These are phyloP conservation scores for Debaryomyces maramus DNA, from an alignment of 805 yeast species.

Conservation along the genomic window DNA sequence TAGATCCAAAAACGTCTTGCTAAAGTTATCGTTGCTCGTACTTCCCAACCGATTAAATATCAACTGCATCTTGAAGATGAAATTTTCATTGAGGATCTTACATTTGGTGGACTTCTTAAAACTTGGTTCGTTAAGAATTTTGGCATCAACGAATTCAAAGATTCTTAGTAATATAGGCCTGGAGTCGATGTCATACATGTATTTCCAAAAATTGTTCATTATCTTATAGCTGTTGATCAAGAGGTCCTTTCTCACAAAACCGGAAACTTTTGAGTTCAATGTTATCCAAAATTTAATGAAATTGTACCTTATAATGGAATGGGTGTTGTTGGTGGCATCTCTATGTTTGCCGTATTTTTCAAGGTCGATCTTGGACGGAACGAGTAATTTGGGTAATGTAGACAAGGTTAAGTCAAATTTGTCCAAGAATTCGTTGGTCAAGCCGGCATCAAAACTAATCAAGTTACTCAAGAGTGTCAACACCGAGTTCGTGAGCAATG, in stretches of 20 bases:
- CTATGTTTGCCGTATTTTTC: constrained; percentile 35
- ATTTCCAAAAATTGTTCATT: constrained; percentile 67
- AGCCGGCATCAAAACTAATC: constrained; percentile 46
- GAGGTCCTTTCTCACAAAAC: constrained; percentile 64
- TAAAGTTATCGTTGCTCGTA: constrained; percentile 32
- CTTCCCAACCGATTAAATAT: constrained; percentile 36
- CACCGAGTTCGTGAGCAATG: constrained; percentile 60
- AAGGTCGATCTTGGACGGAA: constrained; percentile 51
- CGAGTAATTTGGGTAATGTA: constrained; percentile 59
- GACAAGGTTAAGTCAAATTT: constrained; percentile 67
- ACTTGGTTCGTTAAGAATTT: constrained; percentile 56
- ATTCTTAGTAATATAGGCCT: constrained; percentile 36
- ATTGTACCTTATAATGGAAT: constrained; percentile 52
- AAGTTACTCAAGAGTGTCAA: constrained; percentile 56
- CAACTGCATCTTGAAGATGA: constrained; percentile 56
- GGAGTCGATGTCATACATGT: constrained; percentile 55
- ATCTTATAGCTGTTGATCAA: constrained; percentile 53
- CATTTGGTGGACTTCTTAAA: constrained; percentile 71
- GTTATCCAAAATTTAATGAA: constrained; percentile 64
- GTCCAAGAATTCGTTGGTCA: constrained; percentile 58
- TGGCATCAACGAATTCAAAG: constrained; percentile 47
- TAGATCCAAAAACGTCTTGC: constrained; percentile 44
- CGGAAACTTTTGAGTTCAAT: constrained; percentile 49
- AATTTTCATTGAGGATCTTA: constrained; percentile 75
- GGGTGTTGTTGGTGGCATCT: constrained; percentile 21